These are phyloP conservation scores for Anthracocystis walkeri DNA, from an alignment of 1,284 basidiomycete species.

Conservation along the genomic window DNA sequence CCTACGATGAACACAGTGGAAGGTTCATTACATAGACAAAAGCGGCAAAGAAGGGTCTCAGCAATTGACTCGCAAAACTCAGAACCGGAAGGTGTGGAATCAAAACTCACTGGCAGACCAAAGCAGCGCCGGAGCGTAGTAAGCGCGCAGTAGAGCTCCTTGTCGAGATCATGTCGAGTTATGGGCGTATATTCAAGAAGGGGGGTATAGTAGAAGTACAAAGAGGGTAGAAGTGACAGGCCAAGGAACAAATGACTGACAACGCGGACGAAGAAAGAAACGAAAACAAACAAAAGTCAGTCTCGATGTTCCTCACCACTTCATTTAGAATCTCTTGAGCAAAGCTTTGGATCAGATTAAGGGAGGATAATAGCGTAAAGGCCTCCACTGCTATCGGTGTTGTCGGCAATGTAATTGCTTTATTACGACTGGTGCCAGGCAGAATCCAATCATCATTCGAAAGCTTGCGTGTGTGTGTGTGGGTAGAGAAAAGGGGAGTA, in stretches of 20 bases:
- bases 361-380: constrained; percentile 58
- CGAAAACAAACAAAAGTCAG: constrained; percentile 10
- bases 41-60: constrained; percentile 25
- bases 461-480: not conserved
- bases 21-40: not conserved
- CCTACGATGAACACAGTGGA: too few species aligned
- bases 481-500: not conserved
- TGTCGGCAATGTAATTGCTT: constrained; percentile 56
- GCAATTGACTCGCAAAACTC: not conserved
- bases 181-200: constrained; percentile 5
- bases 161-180: constrained; percentile 6
- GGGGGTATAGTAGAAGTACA: constrained; percentile 38
- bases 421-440: constrained; percentile 60
- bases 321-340: not conserved
- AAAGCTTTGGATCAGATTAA: constrained; percentile 43
- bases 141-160: constrained; percentile 12
- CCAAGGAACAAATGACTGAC: not conserved
- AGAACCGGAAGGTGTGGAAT: not conserved
- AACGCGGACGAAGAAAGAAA: constrained; percentile 10
- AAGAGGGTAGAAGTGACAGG: constrained; percentile 8
- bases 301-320: not conserved
- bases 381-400: constrained; percentile 52
- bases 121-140: constrained; percentile 15
- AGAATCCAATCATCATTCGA: constrained; percentile 59
- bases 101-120: constrained; percentile 43